These are phyloP conservation scores for Solanum tarapatanum DNA, from an alignment of 257 asterid species.

Conservation along the genomic window DNA sequence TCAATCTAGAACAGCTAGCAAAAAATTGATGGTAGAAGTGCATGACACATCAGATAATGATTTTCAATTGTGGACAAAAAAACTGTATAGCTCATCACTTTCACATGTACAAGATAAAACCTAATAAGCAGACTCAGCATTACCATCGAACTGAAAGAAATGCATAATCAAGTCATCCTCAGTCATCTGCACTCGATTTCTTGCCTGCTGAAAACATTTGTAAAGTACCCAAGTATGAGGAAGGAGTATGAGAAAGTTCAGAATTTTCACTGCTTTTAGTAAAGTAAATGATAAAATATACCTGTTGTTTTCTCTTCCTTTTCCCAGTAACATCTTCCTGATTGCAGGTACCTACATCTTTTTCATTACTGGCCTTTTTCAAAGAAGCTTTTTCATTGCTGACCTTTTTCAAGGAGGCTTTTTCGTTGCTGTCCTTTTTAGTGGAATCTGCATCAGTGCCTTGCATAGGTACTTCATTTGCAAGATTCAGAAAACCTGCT, in stretches of 20 bases:
- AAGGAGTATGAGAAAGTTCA: conserved; percentile 3
- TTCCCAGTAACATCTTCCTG: conserved; percentile 34
- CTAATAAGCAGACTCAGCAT: conserved; percentile 5
- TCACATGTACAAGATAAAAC: not conserved
- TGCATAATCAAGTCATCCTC: conserved; percentile 77
- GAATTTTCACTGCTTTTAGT: not conserved
- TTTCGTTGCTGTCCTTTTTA: conserved; percentile 3
- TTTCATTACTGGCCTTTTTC: not conserved
- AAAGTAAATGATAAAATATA: conserved; percentile 22
- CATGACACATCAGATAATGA: not conserved
- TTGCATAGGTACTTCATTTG: conserved; percentile 16
- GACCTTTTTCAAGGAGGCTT: not conserved
- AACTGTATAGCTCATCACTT: not conserved
- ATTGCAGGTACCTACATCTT: conserved; percentile 12
- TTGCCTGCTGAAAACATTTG: conserved; percentile 27
- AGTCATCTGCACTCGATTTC: conserved; percentile 72
- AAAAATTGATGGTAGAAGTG: not conserved
- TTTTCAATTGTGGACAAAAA: not conserved
- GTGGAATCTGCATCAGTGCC: conserved; percentile 2
- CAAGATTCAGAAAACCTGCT: conserved; percentile 19
- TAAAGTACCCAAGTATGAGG: not conserved
- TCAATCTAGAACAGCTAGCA: not conserved
- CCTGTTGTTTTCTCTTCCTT: conserved; percentile 59
- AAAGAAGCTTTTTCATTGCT: conserved; percentile 3
- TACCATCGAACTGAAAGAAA: conserved; percentile 94